Evolutionary conservation across 2,329 filamentous ascomycete species (phyloP).

Genomic region (Diaporthe australafricana): DNA sequence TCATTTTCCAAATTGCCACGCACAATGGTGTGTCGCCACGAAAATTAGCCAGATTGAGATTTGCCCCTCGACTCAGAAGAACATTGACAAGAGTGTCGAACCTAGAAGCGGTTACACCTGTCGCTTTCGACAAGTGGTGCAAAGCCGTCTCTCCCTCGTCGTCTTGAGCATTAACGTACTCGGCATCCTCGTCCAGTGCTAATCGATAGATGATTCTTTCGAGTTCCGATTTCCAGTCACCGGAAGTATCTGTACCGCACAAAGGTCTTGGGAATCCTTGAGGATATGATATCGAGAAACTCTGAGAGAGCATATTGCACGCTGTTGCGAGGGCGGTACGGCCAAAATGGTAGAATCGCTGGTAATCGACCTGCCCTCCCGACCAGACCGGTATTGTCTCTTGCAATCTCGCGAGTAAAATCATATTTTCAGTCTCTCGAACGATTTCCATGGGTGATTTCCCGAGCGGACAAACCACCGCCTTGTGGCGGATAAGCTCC

Average conservation of each 20-base stretch:
- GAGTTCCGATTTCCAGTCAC: background rate
- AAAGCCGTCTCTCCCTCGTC: background rate
- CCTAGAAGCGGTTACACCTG: accelerated
- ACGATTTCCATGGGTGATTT: background rate
- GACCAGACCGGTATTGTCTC: background rate
- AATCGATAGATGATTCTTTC: background rate
- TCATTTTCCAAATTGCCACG: too few relatives aligned
- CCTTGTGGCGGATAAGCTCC: background rate
- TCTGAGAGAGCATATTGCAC: background rate
- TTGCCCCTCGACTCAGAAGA: background rate
- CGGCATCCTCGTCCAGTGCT: background rate
- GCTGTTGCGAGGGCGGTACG: background rate
- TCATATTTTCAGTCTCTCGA: background rate
- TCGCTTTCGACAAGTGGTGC: background rate
- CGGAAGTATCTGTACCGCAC: accelerated
- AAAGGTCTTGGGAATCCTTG: background rate
- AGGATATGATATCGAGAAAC: background rate
- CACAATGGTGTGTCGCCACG: background rate
- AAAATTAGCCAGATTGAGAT: background rate
- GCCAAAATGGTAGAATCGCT: too few relatives aligned
- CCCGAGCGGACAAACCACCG: too few relatives aligned
- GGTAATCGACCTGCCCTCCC: too few relatives aligned
- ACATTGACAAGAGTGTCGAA: background rate
- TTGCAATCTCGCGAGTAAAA: background rate
- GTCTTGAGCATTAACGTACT: background rate